Evolutionary conservation across 139 green algal genomes (phyloP), one percentile per base, ranked within the genome.

Genomic region (Pleodorina starrii): DNA sequence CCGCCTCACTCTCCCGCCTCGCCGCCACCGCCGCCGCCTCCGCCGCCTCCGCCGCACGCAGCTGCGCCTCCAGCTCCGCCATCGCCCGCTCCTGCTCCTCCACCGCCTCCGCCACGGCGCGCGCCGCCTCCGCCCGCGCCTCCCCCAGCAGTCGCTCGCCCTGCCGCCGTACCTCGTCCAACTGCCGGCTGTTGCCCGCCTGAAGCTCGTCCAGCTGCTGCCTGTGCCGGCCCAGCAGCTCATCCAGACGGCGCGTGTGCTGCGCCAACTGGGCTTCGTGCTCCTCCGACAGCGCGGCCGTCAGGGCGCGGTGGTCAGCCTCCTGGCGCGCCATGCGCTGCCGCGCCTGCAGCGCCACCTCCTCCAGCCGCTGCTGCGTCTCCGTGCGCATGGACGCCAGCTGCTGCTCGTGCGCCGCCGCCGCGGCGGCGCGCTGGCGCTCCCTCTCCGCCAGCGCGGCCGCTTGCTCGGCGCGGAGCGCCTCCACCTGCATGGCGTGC

Each of bases 161-260:
- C 23, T 68, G 19, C n/a, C 14, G 51, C 60, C n/a, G 29, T 29
- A 50, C 43, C n/a, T 48, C 81, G 1, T 66, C 63, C 63, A 86
- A 29, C 42, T 86, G 48, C 38, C 40, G 5, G 50, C 43, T 19
- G 38, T 38, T 38, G 9, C 27, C 4, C 38, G 59, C 79, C 57
- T 38, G 38, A 54, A 86, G 25, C 38, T 75, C 57, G 29, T 86
- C 57, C 36, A 86, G 29, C 79, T 86, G 57, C 27, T 75, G 46
- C 57, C 42, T 66, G 7, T 86, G 79, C 40, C 42, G n/a, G 0
- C 38, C 57, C 38, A 57, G 63, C 9, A 75, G 38, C 38, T 75
- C 79, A 7, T 86, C 79, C 57, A 86, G 14, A 6, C 57, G 79
- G 25, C 57, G 23, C 25, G 54, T 35, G 44, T 79, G 63, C 11